These are phyloP conservation scores for Neoconidiobolus thromboides DNA, from an alignment of 371 early-diverging fungal genomes.

Conservation along the genomic window DNA sequence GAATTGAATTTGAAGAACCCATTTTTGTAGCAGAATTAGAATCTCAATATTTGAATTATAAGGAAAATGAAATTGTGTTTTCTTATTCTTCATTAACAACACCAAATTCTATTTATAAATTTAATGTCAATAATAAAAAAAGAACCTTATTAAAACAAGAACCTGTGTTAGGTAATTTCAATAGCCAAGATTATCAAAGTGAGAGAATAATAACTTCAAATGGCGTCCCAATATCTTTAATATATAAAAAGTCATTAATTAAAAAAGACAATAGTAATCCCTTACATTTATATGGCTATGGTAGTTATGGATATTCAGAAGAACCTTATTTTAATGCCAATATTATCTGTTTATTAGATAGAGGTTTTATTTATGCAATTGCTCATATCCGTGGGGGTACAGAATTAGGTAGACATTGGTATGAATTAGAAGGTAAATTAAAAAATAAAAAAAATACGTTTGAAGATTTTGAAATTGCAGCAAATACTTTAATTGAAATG, in stretches of 20 bases:
- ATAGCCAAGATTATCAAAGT: neutral
- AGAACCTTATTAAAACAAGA: slow-evolving; percentile 26
- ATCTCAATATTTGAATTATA: slow-evolving; percentile 18
- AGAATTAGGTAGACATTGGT: slow-evolving; percentile 35
- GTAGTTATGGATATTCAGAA: slow-evolving; percentile 1
- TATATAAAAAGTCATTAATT: neutral
- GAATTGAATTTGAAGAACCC: slow-evolving; percentile 28
- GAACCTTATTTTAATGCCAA: slow-evolving; percentile 3
- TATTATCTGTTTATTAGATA: slow-evolving; percentile 6
- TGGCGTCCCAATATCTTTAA: slow-evolving; percentile 1
- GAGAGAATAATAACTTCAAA: neutral
- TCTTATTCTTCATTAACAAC: slow-evolving; percentile 29
- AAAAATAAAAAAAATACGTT: slow-evolving; percentile 36
- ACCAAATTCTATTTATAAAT: slow-evolving; percentile 32
- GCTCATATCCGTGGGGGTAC: slow-evolving; percentile 40
- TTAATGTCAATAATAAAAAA: slow-evolving; percentile 23
- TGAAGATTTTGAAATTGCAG: slow-evolving; percentile 26
- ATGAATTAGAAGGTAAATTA: slow-evolving; percentile 31
- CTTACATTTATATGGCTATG: slow-evolving; percentile 4
- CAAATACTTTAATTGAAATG: slow-evolving; percentile 28
- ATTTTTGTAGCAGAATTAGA: slow-evolving; percentile 32
- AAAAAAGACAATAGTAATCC: slow-evolving; percentile 5
- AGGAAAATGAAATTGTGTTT: slow-evolving; percentile 18
- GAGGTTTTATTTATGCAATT: slow-evolving; percentile 38
- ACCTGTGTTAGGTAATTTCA: slow-evolving; percentile 10